Evolutionary conservation across 2,329 filamentous ascomycete genomes (phyloP).

Genomic region (Colletotrichum sidae): DNA sequence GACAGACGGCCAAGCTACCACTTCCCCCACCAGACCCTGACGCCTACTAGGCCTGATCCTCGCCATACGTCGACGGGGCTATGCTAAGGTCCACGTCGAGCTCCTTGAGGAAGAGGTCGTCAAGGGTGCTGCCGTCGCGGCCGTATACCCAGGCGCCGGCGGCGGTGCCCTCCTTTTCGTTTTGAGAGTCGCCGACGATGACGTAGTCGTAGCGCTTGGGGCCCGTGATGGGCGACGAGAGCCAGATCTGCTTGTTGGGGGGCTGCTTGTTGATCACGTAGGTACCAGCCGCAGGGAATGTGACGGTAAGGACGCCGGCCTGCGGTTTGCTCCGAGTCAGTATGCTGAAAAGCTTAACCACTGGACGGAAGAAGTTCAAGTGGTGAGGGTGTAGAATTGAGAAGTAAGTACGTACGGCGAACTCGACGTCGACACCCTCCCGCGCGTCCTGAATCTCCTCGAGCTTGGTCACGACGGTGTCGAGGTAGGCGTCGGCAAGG

Average conservation of each 20-base stretch:
- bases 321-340: slow-evolving; percentile 49
- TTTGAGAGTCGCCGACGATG: slow-evolving; percentile 75
- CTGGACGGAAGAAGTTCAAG: background rate
- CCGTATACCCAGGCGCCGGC: slow-evolving; percentile 87
- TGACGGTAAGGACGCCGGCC: slow-evolving; percentile 88
- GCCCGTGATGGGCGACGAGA: slow-evolving; percentile 89
- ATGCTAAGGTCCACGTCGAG: slow-evolving; percentile 72
- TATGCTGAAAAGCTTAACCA: slow-evolving; percentile 1
- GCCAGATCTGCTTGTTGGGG: slow-evolving; percentile 97
- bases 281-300: slow-evolving; percentile 75
- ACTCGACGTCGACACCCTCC: slow-evolving; percentile 89
- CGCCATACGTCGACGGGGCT: slow-evolving; percentile 39
- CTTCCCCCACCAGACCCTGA: background rate
- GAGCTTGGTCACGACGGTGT: slow-evolving; percentile 65
- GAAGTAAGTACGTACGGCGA: slow-evolving; percentile 71
- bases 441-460: slow-evolving; percentile 80
- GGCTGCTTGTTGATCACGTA: slow-evolving; percentile 99
- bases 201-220: slow-evolving; percentile 97
- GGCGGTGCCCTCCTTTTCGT: slow-evolving; percentile 82
- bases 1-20: background rate
- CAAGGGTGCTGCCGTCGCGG: slow-evolving; percentile 82
- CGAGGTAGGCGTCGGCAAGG: slow-evolving; percentile 80
- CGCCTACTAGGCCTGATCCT: slow-evolving; percentile 33
- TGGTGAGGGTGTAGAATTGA: background rate
- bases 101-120: slow-evolving; percentile 79